Base-by-base conservation (phyloP, 169 alveolate genomes). In the Plasmodium blacklocki region DNA sequence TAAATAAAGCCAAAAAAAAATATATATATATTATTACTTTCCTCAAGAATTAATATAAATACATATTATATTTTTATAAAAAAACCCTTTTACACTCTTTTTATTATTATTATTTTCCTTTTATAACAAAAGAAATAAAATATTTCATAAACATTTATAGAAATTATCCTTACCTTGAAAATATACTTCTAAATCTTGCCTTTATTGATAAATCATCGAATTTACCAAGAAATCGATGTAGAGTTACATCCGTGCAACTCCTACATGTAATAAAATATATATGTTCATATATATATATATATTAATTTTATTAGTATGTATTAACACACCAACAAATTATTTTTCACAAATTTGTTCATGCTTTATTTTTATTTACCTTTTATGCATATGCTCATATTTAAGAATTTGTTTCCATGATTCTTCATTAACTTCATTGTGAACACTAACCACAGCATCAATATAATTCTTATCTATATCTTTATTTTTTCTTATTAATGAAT, bases 361-460 rank as follows among this genome's bases (percentile, higher is more conserved):
- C 45, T 32, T 32, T 32, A 32, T 32, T 32, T n/a, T 47, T 66
- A 7, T 88, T 14, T 78, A 88, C 94, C 74, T 89, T 54, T 78
- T 70, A 47, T 93, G 97, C 59, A 73, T 50, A 54, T 88, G 88
- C 64, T 95, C 97, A 96, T 96, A 95, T 67, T 93, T 92, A n/a
- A 94, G 63, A 14, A 95, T 93, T 23, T 74, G 70, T 63, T 88
- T 76, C 97, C 97, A 95, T 0, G 97, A 75, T 14, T 78, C 92
- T 72, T 95, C 97, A 80, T 95, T 95, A 52, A 95, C 97, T 4
- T 73, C 87, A 73, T 95, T 95, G 73, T 95, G 97, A 2, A 95
- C 95, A 67, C 80, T 73, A 21, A 95, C 97, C 12, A 96, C 96
- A 2, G 95, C 93, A 29, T 70, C 93, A 94, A 95, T 95, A 59